A percentile compares a stretch with the other conserved stretches of the same genome.
phyloP scores from a whole-genome alignment of 2,329 filamentous ascomycete genomes.

The Neopestalotiopsis clavispora region DNA sequence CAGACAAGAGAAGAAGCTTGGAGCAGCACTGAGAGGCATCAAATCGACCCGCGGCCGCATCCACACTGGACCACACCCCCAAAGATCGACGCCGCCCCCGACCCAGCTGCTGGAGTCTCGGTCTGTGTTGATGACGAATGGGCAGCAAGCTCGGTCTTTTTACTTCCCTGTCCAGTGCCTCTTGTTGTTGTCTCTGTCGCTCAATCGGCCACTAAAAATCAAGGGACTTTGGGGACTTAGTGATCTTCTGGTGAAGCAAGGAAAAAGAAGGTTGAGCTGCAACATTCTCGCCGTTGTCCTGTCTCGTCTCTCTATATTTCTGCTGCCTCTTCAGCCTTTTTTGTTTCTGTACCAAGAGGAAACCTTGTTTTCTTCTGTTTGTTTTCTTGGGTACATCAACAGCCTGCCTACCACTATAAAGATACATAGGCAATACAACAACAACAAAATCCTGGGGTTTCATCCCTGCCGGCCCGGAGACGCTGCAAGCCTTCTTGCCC shows the following conservation, averaged over 20 bases:
- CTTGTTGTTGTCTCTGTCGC: neutral
- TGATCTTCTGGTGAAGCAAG: no score
- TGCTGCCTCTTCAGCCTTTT: neutral
- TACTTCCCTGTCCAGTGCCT: neutral
- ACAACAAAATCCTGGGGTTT: neutral
- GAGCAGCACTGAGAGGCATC: neutral
- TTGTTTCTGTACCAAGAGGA: neutral
- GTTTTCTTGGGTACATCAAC: neutral
- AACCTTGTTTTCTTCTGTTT: neutral
- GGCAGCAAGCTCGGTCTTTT: neutral
- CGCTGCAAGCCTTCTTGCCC: neutral
- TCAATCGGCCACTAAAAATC: neutral
- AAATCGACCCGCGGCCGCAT: no score
- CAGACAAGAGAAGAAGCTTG: neutral
- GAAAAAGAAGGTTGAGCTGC: neutral
- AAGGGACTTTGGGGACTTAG: neutral
- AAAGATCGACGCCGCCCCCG: neutral
- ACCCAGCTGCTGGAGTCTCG: neutral
- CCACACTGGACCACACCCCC: neutral
- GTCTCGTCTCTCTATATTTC: neutral
- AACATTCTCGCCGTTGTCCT: neutral
- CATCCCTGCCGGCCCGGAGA: neutral
- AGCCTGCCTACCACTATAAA: neutral
- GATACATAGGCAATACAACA: neutral
- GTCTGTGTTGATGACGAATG: slow-evolving; percentile 1